Evolutionary conservation across 148 eudicot species (phyloP).

Genomic region (Spergularia marina): DNA sequence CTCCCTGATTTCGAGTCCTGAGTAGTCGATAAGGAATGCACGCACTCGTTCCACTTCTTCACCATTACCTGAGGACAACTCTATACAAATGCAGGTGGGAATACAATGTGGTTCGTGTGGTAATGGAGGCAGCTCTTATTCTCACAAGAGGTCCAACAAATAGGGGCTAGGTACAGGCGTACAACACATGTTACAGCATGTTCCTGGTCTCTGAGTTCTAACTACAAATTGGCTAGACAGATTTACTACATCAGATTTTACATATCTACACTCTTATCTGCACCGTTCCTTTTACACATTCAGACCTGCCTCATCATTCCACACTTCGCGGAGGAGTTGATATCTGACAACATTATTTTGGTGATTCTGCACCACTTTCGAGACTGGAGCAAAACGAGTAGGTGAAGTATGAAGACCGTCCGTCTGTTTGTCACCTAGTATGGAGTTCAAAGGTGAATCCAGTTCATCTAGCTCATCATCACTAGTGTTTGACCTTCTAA

Average conservation of each 20-base stretch:
- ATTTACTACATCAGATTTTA: slow-evolving; percentile 10
- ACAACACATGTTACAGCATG: neutral
- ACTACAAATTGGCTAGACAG: neutral
- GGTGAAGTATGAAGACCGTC: slow-evolving; percentile 22
- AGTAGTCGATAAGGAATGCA: too few species aligned
- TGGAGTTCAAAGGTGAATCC: slow-evolving; percentile 57
- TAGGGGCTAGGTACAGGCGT: neutral
- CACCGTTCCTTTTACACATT: slow-evolving; percentile 18
- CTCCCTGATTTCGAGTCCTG: too few species aligned
- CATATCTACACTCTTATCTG: slow-evolving; percentile 19
- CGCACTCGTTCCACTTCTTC: too few species aligned
- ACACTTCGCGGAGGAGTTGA: slow-evolving; percentile 69
- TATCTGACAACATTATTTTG: slow-evolving; percentile 43
- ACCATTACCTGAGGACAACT: too few species aligned
- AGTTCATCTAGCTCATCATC: slow-evolving; percentile 86
- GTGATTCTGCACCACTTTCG: slow-evolving; percentile 29
- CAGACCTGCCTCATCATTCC: slow-evolving; percentile 35
- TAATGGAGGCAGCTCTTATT: neutral
- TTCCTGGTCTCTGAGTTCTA: neutral
- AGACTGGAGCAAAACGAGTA: slow-evolving; percentile 28
- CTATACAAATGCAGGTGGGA: too few species aligned
- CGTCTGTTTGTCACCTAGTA: slow-evolving; percentile 22
- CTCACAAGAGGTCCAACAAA: neutral
- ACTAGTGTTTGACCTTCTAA: slow-evolving; percentile 78
- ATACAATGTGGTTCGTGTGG: neutral